These are phyloP conservation scores for Pisolithus thermaeus DNA, from an alignment of 1,284 basidiomycete genomes.

Conservation along the genomic window DNA sequence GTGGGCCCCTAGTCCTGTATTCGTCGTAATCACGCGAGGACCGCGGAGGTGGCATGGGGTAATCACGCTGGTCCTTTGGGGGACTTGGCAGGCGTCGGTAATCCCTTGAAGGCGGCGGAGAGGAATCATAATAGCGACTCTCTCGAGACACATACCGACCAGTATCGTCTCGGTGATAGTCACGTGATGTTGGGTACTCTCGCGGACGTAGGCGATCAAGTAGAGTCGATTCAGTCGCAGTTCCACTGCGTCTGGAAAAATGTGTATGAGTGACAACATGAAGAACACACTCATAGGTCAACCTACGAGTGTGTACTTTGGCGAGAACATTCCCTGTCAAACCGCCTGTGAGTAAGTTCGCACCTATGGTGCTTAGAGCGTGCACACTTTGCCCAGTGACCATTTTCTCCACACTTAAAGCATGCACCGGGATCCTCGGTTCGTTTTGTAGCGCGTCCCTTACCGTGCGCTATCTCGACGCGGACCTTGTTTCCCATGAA, in stretches of 20 bases:
- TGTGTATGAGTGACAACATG: not conserved
- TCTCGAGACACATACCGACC: conserved; percentile 43
- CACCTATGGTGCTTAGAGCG: conserved; percentile 1
- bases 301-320: conserved; percentile 40
- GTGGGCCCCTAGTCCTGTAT: conserved; percentile 46
- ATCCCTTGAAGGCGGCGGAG: conserved; percentile 47
- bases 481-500: conserved; percentile 88
- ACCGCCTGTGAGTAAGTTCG: conserved; percentile 6
- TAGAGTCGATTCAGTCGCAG: conserved; percentile 42
- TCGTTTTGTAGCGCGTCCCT: conserved; percentile 72
- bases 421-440: conserved; percentile 76
- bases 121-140: conserved; percentile 51
- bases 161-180: conserved; percentile 43
- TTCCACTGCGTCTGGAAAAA: conserved; percentile 24
- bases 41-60: conserved; percentile 34
- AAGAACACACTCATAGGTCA: conserved; percentile 1
- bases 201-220: conserved; percentile 47
- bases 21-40: conserved; percentile 64
- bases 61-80: conserved; percentile 61
- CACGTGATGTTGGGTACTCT: conserved; percentile 42
- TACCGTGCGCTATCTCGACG: conserved; percentile 77
- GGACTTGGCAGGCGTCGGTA: conserved; percentile 53
- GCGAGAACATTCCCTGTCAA: conserved; percentile 66
- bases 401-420: conserved; percentile 75
- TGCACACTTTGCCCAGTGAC: conserved; percentile 79